Evolutionary conservation across 2,329 filamentous ascomycete genomes (phyloP).

Genomic region (Alternaria sp.): DNA sequence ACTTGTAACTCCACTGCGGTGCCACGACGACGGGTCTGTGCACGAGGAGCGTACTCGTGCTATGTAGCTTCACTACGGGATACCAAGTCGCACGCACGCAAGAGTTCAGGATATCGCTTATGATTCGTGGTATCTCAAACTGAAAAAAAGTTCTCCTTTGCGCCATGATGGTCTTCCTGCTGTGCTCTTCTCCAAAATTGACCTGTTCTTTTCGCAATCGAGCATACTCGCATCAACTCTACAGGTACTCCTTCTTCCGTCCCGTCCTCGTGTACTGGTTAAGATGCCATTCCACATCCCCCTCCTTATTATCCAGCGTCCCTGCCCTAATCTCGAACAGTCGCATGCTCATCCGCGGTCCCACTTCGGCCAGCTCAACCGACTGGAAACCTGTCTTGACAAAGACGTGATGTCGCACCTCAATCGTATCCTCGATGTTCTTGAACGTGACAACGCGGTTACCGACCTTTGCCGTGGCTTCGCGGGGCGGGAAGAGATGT

Average conservation of each 20-base stretch:
- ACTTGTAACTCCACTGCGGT: background rate
- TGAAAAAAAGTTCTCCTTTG: background rate
- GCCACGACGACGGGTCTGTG: background rate
- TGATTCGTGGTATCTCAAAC: conserved; percentile 3
- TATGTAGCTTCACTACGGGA: background rate
- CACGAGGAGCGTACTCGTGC: background rate
- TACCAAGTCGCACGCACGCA: background rate
- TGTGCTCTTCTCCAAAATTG: background rate
- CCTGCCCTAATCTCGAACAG: conserved; percentile 92
- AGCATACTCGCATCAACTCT: background rate
- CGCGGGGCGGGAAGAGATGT: conserved; percentile 91
- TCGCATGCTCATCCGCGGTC: conserved; percentile 96
- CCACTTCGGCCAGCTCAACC: conserved; percentile 61
- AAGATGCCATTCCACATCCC: conserved; percentile 95
- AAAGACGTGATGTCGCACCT: conserved; percentile 93
- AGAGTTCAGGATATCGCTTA: background rate
- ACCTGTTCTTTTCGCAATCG: background rate
- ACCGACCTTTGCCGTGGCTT: conserved; percentile 80
- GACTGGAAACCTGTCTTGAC: conserved; percentile 91
- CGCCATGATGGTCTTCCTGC: background rate
- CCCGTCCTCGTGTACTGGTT: conserved; percentile 94
- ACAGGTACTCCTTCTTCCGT: conserved; percentile 95
- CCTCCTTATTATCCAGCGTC: conserved; percentile 92
- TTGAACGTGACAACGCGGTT: conserved; percentile 79
- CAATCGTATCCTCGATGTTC: conserved; percentile 87